Conservation (phyloP, 2,329 filamentous ascomycete genomes). For the Aspergillus quadrilineatus region DNA sequence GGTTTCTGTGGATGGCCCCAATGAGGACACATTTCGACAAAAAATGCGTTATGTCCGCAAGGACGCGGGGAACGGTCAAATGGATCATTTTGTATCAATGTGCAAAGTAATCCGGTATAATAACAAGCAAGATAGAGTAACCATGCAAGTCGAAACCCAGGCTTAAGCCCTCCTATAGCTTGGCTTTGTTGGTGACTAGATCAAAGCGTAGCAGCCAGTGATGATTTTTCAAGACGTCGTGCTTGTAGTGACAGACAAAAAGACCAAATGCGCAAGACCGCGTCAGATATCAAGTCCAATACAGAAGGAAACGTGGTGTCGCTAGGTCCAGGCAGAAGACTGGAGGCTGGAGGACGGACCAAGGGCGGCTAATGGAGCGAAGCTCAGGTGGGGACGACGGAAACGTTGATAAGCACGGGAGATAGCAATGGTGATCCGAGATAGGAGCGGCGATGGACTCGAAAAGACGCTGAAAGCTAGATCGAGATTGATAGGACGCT, state of each 20-base stretch:
- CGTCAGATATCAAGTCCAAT: neutral
- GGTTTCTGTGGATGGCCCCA: slow-evolving; percentile 83
- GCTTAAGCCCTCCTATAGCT: neutral
- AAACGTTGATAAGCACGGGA: slow-evolving; percentile 7
- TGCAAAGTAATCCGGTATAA: neutral
- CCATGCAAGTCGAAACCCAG: neutral
- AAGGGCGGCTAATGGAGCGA: neutral
- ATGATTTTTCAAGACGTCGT: too few species aligned
- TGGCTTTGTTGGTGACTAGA: neutral
- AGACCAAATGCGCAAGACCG: neutral
- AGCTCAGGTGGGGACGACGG: slow-evolving; percentile 6
- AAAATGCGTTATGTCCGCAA: slow-evolving; percentile 81
- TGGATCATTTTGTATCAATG: neutral
- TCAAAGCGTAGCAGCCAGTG: neutral
- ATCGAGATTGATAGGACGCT: neutral
- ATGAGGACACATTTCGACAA: slow-evolving; percentile 87
- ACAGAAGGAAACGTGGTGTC: neutral
- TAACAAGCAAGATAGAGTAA: neutral
- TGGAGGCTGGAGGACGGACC: neutral
- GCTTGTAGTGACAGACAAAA: neutral
- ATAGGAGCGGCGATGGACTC: too few species aligned
- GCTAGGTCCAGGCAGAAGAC: neutral
- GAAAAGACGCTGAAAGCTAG: neutral
- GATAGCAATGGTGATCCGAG: neutral
- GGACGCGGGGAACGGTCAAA: slow-evolving; percentile 62